Conservation (phyloP, 2,329 filamentous ascomycete genomes). For the Aureobasidium sp. region DNA sequence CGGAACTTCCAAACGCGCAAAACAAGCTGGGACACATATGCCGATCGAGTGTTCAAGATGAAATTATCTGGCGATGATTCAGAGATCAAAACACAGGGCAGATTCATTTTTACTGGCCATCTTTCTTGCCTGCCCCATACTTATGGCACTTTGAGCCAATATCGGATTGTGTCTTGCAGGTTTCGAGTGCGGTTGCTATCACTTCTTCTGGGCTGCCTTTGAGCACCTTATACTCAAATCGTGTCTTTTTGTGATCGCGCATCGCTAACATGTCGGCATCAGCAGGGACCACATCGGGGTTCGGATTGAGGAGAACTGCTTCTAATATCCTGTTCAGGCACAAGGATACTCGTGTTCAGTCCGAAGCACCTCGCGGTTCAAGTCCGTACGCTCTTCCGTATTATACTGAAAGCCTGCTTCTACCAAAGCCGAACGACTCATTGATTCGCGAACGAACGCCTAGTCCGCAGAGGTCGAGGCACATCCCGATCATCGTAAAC, state of each 20-base stretch:
- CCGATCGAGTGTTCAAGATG: neutral
- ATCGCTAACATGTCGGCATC: conserved; percentile 9
- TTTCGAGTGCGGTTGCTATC: neutral
- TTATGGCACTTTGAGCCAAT: neutral
- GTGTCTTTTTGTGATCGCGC: neutral
- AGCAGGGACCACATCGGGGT: neutral
- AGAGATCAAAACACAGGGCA: neutral
- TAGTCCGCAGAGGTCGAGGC: conserved; percentile 8
- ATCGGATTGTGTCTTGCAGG: neutral
- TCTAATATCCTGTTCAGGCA: conserved; percentile 3
- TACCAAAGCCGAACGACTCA: neutral
- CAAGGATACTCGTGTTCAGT: neutral
- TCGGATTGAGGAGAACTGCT: conserved; percentile 3
- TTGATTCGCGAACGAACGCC: neutral
- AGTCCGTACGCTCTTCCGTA: neutral
- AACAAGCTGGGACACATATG: neutral
- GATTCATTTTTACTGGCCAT: neutral
- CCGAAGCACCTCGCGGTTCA: neutral
- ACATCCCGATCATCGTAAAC: conserved; percentile 3
- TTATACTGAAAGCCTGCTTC: neutral
- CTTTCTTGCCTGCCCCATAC: neutral
- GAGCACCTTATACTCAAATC: neutral
- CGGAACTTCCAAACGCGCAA: neutral
- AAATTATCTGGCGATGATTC: neutral
- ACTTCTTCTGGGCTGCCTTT: neutral